Conservation (phyloP, 257 asterid species). For the Capsicum chinense region DNA sequence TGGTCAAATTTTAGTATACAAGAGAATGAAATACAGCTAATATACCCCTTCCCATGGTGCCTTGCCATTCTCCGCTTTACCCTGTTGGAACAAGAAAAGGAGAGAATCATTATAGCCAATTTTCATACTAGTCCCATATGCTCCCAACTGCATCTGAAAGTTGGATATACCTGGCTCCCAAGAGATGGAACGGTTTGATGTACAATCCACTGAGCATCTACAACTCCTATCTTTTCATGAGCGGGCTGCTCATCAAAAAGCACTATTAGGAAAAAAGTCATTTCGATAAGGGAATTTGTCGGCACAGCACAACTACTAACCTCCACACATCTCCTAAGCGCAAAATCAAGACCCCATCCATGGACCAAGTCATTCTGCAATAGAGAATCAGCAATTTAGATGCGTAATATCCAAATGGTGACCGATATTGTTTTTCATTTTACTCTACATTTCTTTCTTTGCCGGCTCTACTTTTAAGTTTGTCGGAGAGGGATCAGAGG, state of each 20-base stretch:
- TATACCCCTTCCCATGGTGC: constrained; percentile 99
- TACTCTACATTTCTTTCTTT: constrained; percentile 1
- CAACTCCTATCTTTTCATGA: constrained; percentile 90
- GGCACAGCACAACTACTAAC: constrained; percentile 37
- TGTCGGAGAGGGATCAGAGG: neutral
- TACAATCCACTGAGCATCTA: constrained; percentile 91
- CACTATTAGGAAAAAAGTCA: constrained; percentile 16
- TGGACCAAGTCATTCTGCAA: constrained; percentile 94
- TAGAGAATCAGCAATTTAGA: constrained; percentile 30
- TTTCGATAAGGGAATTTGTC: neutral
- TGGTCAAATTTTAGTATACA: neutral
- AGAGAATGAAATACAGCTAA: constrained; percentile 15
- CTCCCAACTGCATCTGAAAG: neutral
- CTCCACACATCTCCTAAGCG: constrained; percentile 93
- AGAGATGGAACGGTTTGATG: constrained; percentile 97
- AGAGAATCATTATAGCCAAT: neutral
- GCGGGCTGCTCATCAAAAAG: constrained; percentile 64
- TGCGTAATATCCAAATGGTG: neutral
- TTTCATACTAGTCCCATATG: neutral
- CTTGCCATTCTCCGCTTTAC: constrained; percentile 74
- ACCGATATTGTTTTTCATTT: neutral
- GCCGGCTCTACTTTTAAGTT: neutral
- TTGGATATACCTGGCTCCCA: constrained; percentile 70
- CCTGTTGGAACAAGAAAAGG: constrained; percentile 50
- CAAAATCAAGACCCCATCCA: constrained; percentile 99